phyloP scores from a whole-genome alignment of 768 basidiomycete genomes.

The Nevesoporus exiguus region DNA sequence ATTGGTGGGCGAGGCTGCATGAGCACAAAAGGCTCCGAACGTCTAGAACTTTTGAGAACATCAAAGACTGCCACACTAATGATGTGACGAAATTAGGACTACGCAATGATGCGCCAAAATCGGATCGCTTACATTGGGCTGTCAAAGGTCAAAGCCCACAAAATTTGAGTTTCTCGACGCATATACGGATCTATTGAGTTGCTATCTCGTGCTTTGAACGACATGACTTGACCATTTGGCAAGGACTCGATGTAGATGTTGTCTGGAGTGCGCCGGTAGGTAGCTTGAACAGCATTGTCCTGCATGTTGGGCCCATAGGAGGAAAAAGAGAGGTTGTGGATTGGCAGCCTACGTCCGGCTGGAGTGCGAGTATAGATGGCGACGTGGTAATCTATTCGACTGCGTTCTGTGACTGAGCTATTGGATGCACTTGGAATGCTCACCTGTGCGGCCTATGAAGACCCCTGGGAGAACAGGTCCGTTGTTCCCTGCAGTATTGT shows the following conservation, averaged over 20 bases:
- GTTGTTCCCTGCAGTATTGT: slow-evolving; percentile 36
- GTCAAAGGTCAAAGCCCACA: slow-evolving; percentile 61
- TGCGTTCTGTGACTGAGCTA: slow-evolving; percentile 3
- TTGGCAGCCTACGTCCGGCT: slow-evolving; percentile 38
- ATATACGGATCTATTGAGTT: slow-evolving; percentile 29
- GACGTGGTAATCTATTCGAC: slow-evolving; percentile 76
- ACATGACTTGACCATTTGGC: slow-evolving; percentile 74
- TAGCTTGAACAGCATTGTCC: slow-evolving; percentile 66
- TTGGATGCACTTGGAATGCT: slow-evolving; percentile 17
- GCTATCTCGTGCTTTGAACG: slow-evolving; percentile 51
- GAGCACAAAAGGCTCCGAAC: slow-evolving; percentile 70
- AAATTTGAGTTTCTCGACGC: slow-evolving; percentile 35
- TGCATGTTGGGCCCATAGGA: slow-evolving; percentile 91
- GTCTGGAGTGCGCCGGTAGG: slow-evolving; percentile 77
- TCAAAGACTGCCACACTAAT: slow-evolving; percentile 81
- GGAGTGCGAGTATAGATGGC: slow-evolving; percentile 64
- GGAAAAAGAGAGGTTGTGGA: slow-evolving; percentile 87
- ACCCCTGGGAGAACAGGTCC: slow-evolving; percentile 40
- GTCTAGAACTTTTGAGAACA: slow-evolving; percentile 48
- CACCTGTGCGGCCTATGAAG: slow-evolving; percentile 66
- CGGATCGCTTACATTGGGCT: slow-evolving; percentile 59
- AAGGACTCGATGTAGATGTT: slow-evolving; percentile 77
- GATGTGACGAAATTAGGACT: slow-evolving; percentile 4
- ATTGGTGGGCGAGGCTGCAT: slow-evolving; percentile 82
- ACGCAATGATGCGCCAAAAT: background rate